Percentiles rank a stretch among this genome's conserved stretches.
phyloP scores from a whole-genome alignment of 2,329 filamentous ascomycete genomes.

The Ambrosiella cleistominuta region DNA sequence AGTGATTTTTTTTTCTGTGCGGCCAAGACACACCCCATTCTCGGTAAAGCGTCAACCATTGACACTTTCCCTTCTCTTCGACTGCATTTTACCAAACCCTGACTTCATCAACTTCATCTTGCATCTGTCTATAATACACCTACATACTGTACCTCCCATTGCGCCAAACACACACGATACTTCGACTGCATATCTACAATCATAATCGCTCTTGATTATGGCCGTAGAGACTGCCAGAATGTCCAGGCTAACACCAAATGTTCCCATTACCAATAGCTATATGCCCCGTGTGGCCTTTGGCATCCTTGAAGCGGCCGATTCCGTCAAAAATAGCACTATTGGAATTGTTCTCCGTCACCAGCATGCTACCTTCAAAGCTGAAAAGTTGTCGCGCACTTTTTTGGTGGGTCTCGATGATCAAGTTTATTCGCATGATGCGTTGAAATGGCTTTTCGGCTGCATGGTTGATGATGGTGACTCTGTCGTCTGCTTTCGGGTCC shows the following conservation, averaged over 20 bases:
- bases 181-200: background rate
- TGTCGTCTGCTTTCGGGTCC: slow-evolving; percentile 73
- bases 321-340: slow-evolving; percentile 39
- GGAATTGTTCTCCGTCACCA: slow-evolving; percentile 72
- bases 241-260: slow-evolving; percentile 9
- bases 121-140: background rate
- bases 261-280: slow-evolving; percentile 26
- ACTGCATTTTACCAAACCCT: background rate
- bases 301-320: slow-evolving; percentile 39
- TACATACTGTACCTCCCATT: background rate
- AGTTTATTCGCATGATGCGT: slow-evolving; percentile 76
- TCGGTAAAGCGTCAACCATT: slow-evolving; percentile 1
- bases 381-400: slow-evolving; percentile 68
- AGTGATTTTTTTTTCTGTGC: background rate
- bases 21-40: background rate
- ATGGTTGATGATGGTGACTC: slow-evolving; percentile 87
- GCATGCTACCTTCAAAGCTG: slow-evolving; percentile 70
- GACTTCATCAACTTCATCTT: background rate
- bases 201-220: background rate
- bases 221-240: slow-evolving; percentile 2
- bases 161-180: background rate
- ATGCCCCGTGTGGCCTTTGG: slow-evolving; percentile 43
- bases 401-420: slow-evolving; percentile 85
- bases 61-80: background rate
- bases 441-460: slow-evolving; percentile 85